Evolutionary conservation across 441 rosid genomes (phyloP).

Genomic region (Viola pubescens): DNA sequence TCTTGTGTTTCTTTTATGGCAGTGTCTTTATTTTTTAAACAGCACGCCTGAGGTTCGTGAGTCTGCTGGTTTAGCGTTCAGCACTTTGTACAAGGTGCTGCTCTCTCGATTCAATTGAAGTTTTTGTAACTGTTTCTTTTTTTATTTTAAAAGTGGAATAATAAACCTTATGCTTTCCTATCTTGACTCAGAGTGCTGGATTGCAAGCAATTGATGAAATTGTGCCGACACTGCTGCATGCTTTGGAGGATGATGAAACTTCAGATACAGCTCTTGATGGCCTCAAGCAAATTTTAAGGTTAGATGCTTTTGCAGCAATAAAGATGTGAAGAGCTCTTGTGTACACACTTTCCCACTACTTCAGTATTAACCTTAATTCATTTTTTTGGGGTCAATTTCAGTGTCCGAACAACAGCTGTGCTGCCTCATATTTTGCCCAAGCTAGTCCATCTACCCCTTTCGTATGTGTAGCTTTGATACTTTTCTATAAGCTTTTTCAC

Average conservation of each 20-base stretch:
- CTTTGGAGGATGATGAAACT: slow-evolving; percentile 87
- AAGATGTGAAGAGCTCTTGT: slow-evolving; percentile 8
- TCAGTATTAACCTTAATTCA: slow-evolving; percentile 13
- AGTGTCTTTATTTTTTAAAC: slow-evolving; percentile 19
- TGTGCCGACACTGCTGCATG: slow-evolving; percentile 91
- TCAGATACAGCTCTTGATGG: slow-evolving; percentile 96
- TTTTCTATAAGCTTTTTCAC: slow-evolving; percentile 9
- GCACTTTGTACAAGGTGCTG: slow-evolving; percentile 93
- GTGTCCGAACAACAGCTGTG: slow-evolving; percentile 97
- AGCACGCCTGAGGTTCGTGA: slow-evolving; percentile 93
- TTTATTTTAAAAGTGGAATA: slow-evolving; percentile 12
- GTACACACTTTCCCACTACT: slow-evolving; percentile 11
- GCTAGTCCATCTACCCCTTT: slow-evolving; percentile 88
- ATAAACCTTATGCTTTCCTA: slow-evolving; percentile 10
- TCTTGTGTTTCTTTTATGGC: not conserved
- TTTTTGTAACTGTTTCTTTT: slow-evolving; percentile 10
- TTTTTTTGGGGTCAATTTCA: slow-evolving; percentile 26
- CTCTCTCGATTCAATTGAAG: not conserved
- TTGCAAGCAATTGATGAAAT: slow-evolving; percentile 99
- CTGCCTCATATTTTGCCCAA: slow-evolving; percentile 98
- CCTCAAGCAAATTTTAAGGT: slow-evolving; percentile 97
- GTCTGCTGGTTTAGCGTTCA: slow-evolving; percentile 97
- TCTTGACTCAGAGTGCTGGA: slow-evolving; percentile 78
- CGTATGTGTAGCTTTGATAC: slow-evolving; percentile 51
- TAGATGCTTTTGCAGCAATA: slow-evolving; percentile 8